Base-by-base conservation (phyloP, 495 filamentous ascomycete species). In the Penicillium dipodomyicola region DNA sequence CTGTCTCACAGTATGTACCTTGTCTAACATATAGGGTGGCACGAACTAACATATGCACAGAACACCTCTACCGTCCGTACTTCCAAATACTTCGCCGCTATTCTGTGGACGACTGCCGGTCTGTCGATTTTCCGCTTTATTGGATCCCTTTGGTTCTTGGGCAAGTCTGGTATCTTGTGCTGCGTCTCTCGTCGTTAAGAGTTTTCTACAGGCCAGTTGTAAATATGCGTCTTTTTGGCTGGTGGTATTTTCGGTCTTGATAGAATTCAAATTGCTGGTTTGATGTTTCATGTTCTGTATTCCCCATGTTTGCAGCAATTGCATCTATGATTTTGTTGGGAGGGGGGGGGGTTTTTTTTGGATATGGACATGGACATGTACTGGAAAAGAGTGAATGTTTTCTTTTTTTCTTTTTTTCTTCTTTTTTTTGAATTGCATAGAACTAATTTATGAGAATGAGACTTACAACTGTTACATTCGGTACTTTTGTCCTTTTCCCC, bases 61-160 rank as follows among this genome's bases (percentile, higher is more conserved):
- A 73, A 61, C 35, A 60, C 62, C 15, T 83, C 91, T 9, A 84
- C 84, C 12, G 63, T 65, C n/a, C 84, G 94, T 61, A 96, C 92
- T 2, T 79, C 83, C n/a, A 79, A 78, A 59, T 98, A 94, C 80
- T 98, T 98, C 85, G 82, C 86, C 62, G 85, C 88, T 65, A 82
- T 98, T 54, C 82, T 98, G 54, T 94, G 87, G 80, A 87, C 88
- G 27, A 98, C 94, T 1, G 92, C 93, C 41, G 78, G 73, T 20
- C 80, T 98, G 49, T 89, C 89, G 3, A 58, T 95, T 40, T 77
- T 97, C 70, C 89, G 94, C 49, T 97, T 97, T 75, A 73, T 88
- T 49, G 93, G 93, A 55, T 92, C 91, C 69, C 73, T 89, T 62
- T 96, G 85, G 83, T 97, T 97, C 84, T 77, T 97, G 57, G 89